Base-by-base conservation (phyloP, 805 yeast species). In the Yamadazyma endophytica region DNA sequence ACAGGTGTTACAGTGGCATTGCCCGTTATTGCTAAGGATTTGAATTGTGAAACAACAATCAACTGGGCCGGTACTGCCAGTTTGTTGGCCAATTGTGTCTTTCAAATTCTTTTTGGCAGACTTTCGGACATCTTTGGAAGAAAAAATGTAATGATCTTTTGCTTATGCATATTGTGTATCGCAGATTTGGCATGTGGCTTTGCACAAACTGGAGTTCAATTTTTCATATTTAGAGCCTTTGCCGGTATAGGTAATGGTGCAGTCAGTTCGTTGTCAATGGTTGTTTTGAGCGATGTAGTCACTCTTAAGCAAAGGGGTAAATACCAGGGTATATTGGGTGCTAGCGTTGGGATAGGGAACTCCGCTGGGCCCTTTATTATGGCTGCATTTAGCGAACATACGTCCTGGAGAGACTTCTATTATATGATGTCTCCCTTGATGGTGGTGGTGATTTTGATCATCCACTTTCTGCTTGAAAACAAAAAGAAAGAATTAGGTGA, bases 61-160 rank as follows among this genome's bases (percentile, higher is more conserved):
- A 64, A 74, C 28, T 76, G 82, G 82, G 78, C 77, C 0, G 79
- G 79, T 9, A 69, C 81, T 0, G 68, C 79, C 2, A 50, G 68
- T 11, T 50, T 73, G 17, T 64, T 76, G 30, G 75, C 79, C 5
- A 67, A 66, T 30, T 62, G 75, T 28, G 62, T 65, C 5, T 71
- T 73, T 39, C 79, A 75, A 42, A 72, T 73, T 4, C 46, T 74
- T 8, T 63, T 69, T 29, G 82, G 82, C 1, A 53, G 82, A 19
- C 46, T 73, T 16, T 64, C 77, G 2, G 82, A 76, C 46, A 72
- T 75, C 6, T 71, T 74, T 46, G 76, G 76, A 7, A 48, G 81
- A 27, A 75, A 73, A 37, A 42, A 44, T 27, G 60, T 73, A 6
- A 46, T 75, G 30, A 39, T 74, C 23, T 40, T 50, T 3, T 59